These are phyloP conservation scores for Talaromyces sp. DNA, from an alignment of 2,329 filamentous ascomycete genomes.

Conservation along the genomic window DNA sequence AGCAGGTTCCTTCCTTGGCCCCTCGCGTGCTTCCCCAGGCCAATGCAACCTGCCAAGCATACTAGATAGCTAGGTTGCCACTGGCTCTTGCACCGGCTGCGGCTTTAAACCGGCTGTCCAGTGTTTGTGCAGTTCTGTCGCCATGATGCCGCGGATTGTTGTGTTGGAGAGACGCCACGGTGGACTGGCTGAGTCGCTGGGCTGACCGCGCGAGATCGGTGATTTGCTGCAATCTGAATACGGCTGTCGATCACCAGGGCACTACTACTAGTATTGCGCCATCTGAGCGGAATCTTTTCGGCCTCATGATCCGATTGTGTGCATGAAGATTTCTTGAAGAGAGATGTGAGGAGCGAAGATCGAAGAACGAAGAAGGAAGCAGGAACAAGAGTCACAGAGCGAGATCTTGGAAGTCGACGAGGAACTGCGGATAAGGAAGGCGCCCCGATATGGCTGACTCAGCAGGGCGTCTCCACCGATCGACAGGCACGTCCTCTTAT, in stretches of 20 bases:
- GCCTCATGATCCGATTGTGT: background rate
- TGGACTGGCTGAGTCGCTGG: background rate
- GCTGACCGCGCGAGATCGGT: background rate
- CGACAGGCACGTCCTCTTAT: slow-evolving; percentile 1
- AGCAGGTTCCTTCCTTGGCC: background rate
- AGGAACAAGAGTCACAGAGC: too few species aligned
- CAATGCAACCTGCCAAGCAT: background rate
- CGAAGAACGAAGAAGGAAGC: background rate
- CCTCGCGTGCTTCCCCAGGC: background rate
- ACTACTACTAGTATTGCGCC: background rate
- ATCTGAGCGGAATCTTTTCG: background rate
- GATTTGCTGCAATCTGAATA: background rate
- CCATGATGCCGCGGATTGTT: background rate
- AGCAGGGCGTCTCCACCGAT: background rate
- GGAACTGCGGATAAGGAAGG: background rate
- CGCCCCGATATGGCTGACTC: background rate
- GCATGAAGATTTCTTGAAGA: too few species aligned
- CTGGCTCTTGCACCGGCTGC: background rate
- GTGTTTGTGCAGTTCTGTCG: background rate
- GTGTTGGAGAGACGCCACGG: background rate
- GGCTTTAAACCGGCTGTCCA: background rate
- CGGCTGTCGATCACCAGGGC: background rate
- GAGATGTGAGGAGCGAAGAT: background rate
- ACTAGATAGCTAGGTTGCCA: background rate
- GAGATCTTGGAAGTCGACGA: too few species aligned